phyloP scores from a whole-genome alignment of 1,284 basidiomycete genomes.

The Pseudomicrostroma phylloplanum region DNA sequence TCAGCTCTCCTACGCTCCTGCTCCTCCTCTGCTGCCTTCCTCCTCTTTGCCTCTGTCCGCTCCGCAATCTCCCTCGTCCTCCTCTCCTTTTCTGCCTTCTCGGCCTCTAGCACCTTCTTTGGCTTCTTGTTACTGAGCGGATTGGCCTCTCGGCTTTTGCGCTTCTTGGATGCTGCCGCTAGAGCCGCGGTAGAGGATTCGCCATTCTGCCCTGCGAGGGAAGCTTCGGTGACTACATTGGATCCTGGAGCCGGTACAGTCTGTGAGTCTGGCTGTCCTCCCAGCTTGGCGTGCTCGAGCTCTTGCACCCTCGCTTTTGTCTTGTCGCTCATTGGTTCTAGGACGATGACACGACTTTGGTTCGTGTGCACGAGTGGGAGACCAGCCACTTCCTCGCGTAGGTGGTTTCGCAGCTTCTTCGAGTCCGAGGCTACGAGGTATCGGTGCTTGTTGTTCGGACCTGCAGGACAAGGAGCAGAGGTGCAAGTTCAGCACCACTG shows the following conservation, averaged over 20 bases:
- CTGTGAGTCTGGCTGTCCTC: neutral
- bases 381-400: conserved; percentile 25
- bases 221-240: conserved; percentile 21
- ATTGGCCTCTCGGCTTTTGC: conserved; percentile 72
- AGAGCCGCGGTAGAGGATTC: neutral
- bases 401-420: conserved; percentile 21
- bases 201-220: conserved; percentile 53
- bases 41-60: conserved; percentile 7
- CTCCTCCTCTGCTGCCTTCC: conserved; percentile 3
- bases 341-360: conserved; percentile 40
- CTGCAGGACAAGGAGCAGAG: conserved; percentile 4
- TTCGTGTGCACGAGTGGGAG: conserved; percentile 46
- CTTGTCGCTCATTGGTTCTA: conserved; percentile 45
- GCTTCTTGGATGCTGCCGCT: conserved; percentile 54
- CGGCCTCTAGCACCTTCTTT: conserved; percentile 18
- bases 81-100: conserved; percentile 4
- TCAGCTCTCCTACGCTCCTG: neutral
- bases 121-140: conserved; percentile 85
- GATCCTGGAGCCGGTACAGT: neutral
- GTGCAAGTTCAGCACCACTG: neutral
- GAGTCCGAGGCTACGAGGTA: conserved; percentile 41
- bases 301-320: conserved; percentile 22
- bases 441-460: conserved; percentile 40
- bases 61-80: conserved; percentile 6
- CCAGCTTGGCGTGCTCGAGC: neutral